These are phyloP conservation scores for Dipteronia dyeriana DNA, from an alignment of 345 rosid species.

Conservation along the genomic window DNA sequence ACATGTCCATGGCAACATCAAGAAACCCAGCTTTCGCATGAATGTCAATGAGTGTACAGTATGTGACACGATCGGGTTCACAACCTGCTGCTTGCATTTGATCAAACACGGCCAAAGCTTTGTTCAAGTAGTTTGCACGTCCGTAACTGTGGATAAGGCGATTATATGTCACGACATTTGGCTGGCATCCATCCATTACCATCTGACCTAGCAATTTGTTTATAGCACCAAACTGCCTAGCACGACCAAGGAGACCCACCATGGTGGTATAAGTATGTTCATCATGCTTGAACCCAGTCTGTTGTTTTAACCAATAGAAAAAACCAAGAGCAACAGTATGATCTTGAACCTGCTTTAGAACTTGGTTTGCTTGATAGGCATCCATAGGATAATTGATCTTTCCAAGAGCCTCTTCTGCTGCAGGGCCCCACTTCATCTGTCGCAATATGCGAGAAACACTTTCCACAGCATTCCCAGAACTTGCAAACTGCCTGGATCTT, in stretches of 20 bases:
- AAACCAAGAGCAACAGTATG: conserved; percentile 75
- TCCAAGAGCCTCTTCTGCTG: conserved; percentile 69
- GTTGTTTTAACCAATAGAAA: conserved; percentile 78
- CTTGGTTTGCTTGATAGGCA: conserved; percentile 92
- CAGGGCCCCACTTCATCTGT: conserved; percentile 71
- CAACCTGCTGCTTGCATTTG: conserved; percentile 78
- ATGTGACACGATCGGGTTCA: conserved; percentile 90
- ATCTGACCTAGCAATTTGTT: conserved; percentile 76
- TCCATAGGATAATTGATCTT: conserved; percentile 52
- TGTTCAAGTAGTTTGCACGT: conserved; percentile 80
- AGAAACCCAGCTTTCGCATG: conserved; percentile 97
- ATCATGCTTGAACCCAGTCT: conserved; percentile 79
- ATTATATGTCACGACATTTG: conserved; percentile 88
- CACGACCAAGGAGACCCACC: conserved; percentile 93
- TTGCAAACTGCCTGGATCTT: conserved; percentile 42
- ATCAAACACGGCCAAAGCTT: conserved; percentile 70
- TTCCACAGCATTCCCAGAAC: conserved; percentile 48
- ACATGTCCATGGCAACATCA: conserved; percentile 85
- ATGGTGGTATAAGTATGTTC: conserved; percentile 93
- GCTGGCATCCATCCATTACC: conserved; percentile 78
- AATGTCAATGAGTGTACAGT: conserved; percentile 86
- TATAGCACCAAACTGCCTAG: conserved; percentile 69
- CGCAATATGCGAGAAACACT: conserved; percentile 52
- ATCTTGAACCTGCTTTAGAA: conserved; percentile 79
- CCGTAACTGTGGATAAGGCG: conserved; percentile 94